These are phyloP conservation scores for Nectriaceae sp. DNA, from an alignment of 2,329 filamentous ascomycete species.

Conservation along the genomic window DNA sequence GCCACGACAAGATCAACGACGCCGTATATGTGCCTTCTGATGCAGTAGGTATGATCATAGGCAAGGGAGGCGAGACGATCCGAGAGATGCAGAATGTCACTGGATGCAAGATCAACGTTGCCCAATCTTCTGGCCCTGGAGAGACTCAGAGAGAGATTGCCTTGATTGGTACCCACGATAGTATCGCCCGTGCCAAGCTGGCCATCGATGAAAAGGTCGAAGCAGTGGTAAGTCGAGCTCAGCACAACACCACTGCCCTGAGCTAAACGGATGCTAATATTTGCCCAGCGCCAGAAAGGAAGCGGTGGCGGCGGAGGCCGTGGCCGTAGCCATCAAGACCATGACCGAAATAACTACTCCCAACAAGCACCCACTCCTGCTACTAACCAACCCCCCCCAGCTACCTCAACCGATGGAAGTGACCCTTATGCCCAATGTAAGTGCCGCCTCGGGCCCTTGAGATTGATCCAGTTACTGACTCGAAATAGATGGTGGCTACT, in stretches of 20 bases:
- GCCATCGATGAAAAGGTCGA: constrained; percentile 93
- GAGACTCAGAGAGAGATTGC: constrained; percentile 86
- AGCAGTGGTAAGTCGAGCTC: constrained; percentile 66
- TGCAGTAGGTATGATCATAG: constrained; percentile 94
- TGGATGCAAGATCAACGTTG: constrained; percentile 93
- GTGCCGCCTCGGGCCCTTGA: constrained; percentile 30
- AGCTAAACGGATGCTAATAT: constrained; percentile 29
- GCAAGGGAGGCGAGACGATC: constrained; percentile 91
- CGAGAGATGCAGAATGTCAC: constrained; percentile 88
- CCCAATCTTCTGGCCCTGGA: constrained; percentile 73
- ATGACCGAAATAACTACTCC: constrained; percentile 55
- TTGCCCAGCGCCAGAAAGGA: constrained; percentile 53
- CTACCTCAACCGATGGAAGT: constrained; percentile 51
- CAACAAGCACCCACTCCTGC: constrained; percentile 43
- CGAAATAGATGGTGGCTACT: constrained; percentile 71
- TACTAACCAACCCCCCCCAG: constrained; percentile 46
- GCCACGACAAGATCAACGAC: constrained; percentile 73
- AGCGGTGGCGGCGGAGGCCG: constrained; percentile 43
- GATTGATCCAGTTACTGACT: not conserved
- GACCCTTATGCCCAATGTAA: constrained; percentile 78
- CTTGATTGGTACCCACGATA: constrained; percentile 74
- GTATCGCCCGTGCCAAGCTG: constrained; percentile 78
- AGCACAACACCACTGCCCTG: not conserved
- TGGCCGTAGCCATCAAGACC: constrained; percentile 52
- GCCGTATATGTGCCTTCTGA: constrained; percentile 85